Evolutionary conservation across 2,329 filamentous ascomycete genomes (phyloP).

Genomic region (Aspergillus versicolor): DNA sequence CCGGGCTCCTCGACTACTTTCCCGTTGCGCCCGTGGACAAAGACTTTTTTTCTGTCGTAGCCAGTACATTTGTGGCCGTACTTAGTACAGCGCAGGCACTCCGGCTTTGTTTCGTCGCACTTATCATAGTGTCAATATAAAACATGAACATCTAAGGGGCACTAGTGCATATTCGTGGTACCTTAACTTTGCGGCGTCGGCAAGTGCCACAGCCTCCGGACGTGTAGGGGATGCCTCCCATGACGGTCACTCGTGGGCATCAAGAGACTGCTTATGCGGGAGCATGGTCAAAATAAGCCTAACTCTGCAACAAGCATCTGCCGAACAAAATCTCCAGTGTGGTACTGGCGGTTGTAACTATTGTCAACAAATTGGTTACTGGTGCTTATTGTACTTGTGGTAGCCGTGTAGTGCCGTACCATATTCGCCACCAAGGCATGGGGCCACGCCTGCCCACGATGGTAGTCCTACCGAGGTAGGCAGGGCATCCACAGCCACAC

Average conservation of each 20-base stretch:
- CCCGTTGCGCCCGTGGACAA: slow-evolving; percentile 15
- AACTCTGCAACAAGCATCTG: not conserved
- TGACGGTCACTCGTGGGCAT: not conserved
- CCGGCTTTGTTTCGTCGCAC: slow-evolving; percentile 24
- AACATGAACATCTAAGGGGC: too few relatives aligned
- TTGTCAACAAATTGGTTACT: not conserved
- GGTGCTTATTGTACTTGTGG: not conserved
- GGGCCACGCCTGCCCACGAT: too few relatives aligned
- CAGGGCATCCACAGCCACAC: too few relatives aligned
- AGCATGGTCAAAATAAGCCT: not conserved
- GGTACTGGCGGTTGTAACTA: not conserved
- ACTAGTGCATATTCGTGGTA: not conserved
- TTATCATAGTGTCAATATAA: slow-evolving; percentile 8
- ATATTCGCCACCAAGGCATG: not conserved
- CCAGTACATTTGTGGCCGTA: slow-evolving; percentile 24
- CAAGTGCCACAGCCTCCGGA: slow-evolving; percentile 23
- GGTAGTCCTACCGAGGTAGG: too few relatives aligned
- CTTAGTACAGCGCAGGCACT: slow-evolving; percentile 24
- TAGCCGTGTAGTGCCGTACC: not conserved
- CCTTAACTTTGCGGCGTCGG: slow-evolving; percentile 20
- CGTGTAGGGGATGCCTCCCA: slow-evolving; percentile 21
- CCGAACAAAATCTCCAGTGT: not conserved
- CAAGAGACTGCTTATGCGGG: not conserved
- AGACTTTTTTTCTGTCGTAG: slow-evolving; percentile 17
- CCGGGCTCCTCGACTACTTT: not conserved